Evolutionary conservation across 257 asterid species (phyloP).

Genomic region (Solanum tarijense): DNA sequence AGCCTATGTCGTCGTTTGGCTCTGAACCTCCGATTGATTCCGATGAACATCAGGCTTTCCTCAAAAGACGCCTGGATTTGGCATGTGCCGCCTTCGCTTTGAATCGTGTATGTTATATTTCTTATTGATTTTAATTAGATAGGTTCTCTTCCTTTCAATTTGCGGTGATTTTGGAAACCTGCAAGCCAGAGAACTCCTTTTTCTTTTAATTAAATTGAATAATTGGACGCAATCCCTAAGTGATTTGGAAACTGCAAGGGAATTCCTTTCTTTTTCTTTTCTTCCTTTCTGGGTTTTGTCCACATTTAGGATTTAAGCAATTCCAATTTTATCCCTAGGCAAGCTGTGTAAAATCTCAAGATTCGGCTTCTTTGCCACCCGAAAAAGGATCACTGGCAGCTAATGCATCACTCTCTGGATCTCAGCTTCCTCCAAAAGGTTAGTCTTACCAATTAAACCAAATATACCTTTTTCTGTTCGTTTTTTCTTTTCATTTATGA

Average conservation of each 20-base stretch:
- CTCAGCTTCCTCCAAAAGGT: conserved; percentile 34
- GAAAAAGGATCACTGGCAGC: conserved; percentile 39
- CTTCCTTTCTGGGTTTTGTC: background rate
- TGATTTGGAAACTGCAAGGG: background rate
- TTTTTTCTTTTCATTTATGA: background rate
- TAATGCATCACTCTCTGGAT: conserved; percentile 21
- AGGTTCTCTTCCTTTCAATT: background rate
- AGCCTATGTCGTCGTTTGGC: background rate
- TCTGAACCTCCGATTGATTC: conserved; percentile 33
- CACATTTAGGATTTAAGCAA: background rate
- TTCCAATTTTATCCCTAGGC: conserved; percentile 25
- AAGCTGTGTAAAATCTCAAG: conserved; percentile 30
- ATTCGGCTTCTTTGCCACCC: conserved; percentile 22
- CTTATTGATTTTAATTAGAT: background rate
- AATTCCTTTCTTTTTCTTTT: background rate
- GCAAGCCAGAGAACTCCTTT: background rate
- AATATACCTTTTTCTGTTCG: background rate
- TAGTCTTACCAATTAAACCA: background rate
- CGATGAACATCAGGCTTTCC: conserved; percentile 52
- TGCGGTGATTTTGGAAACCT: background rate
- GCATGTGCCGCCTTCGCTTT: conserved; percentile 96
- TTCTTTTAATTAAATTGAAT: background rate
- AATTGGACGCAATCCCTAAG: background rate
- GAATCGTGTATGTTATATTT: conserved; percentile 38
- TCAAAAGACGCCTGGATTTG: conserved; percentile 69